Evolutionary conservation across 805 yeast species (phyloP).

Genomic region (Candida ficus): DNA sequence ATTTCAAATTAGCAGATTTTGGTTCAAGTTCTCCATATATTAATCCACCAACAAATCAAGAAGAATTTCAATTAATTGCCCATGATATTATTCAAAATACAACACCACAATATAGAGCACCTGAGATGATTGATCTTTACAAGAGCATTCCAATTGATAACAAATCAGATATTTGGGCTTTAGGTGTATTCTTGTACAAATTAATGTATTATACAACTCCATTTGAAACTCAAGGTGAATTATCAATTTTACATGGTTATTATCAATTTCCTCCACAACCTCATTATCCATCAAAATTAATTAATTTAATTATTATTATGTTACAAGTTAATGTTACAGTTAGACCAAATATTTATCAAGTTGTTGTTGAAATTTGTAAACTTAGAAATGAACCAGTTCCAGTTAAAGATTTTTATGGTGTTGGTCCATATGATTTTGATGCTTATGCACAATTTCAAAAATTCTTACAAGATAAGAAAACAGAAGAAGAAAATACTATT

Average conservation of each 20-base stretch:
- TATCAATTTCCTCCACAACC: constrained; percentile 74
- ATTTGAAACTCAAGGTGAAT: constrained; percentile 62
- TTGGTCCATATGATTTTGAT: constrained; percentile 53
- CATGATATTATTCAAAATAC: constrained; percentile 88
- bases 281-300: constrained; percentile 62
- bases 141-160: constrained; percentile 70
- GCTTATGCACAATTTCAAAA: constrained; percentile 48
- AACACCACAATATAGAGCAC: constrained; percentile 88
- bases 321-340: constrained; percentile 75
- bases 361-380: constrained; percentile 56
- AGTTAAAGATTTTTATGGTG: constrained; percentile 34
- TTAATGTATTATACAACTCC: constrained; percentile 81
- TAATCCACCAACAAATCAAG: constrained; percentile 69
- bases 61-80: constrained; percentile 69
- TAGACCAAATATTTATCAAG: constrained; percentile 87
- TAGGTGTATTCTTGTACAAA: constrained; percentile 74
- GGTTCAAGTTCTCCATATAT: constrained; percentile 78
- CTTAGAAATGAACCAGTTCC: constrained; percentile 51
- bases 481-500: constrained; percentile 23
- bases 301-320: constrained; percentile 71
- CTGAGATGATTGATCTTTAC: constrained; percentile 76
- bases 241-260: constrained; percentile 69
- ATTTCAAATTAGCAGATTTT: constrained; percentile 86
- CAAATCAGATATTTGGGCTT: constrained; percentile 82
- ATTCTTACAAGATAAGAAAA: constrained; percentile 15